A percentile compares a stretch with the other conserved stretches of the same genome.
These are phyloP conservation scores for Argentina anserina DNA, from an alignment of 306 rosid genomes.

Conservation along the genomic window DNA sequence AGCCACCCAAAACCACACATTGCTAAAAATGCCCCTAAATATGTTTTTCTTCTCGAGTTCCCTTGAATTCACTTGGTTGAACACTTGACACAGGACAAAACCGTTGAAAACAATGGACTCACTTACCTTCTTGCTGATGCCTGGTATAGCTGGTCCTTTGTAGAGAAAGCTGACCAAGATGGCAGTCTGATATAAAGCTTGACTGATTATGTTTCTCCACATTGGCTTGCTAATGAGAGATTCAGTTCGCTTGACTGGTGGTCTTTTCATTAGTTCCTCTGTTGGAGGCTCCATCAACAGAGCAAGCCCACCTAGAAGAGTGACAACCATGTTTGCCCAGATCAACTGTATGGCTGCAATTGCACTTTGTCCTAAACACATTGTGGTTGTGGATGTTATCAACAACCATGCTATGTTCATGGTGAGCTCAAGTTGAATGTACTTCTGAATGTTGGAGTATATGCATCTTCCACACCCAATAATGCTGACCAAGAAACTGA, in stretches of 20 bases:
- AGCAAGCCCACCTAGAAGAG: slow-evolving; percentile 17
- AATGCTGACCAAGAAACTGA: not conserved
- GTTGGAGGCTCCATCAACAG: slow-evolving; percentile 19
- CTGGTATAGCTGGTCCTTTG: slow-evolving; percentile 14
- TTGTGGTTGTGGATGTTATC: slow-evolving; percentile 7
- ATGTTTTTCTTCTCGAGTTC: slow-evolving; percentile 8
- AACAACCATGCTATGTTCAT: slow-evolving; percentile 12
- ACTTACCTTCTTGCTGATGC: not conserved
- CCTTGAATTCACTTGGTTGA: slow-evolving; percentile 17
- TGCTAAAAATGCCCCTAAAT: not conserved
- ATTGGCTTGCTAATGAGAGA: slow-evolving; percentile 17
- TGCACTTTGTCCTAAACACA: not conserved
- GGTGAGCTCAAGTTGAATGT: slow-evolving; percentile 24
- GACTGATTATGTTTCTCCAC: slow-evolving; percentile 19
- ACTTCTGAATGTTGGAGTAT: slow-evolving; percentile 21
- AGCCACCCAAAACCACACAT: slow-evolving; percentile 17
- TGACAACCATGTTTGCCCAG: slow-evolving; percentile 12
- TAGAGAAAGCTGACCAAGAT: slow-evolving; percentile 6
- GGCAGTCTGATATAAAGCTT: slow-evolving; percentile 12
- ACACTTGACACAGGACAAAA: slow-evolving; percentile 25
- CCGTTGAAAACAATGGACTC: slow-evolving; percentile 19
- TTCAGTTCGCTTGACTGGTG: not conserved
- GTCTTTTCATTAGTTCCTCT: slow-evolving; percentile 4
- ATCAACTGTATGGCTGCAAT: slow-evolving; percentile 15
- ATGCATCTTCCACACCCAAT: slow-evolving; percentile 19